Percentiles rank a stretch among this genome's conserved stretches.
These are phyloP conservation scores for Lactuca saligna DNA, from an alignment of 129 eudicot genomes.

Conservation along the genomic window DNA sequence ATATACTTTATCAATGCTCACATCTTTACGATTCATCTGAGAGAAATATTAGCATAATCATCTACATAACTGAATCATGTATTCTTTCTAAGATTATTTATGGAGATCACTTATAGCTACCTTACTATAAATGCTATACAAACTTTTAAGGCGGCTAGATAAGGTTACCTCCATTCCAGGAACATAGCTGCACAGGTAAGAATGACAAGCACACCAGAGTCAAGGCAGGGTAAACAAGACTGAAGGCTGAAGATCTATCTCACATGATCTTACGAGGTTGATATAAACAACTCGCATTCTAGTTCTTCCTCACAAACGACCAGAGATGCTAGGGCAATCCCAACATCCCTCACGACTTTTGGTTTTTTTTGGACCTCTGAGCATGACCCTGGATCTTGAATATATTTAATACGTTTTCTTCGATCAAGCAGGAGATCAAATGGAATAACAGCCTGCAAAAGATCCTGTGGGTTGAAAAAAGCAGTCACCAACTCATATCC, in stretches of 20 bases:
- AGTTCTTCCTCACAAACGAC: conserved; percentile 92
- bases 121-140: conserved; percentile 93
- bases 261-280: conserved; percentile 76
- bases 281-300: conserved; percentile 82
- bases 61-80: background rate
- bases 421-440: conserved; percentile 83
- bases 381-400: conserved; percentile 46
- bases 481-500: conserved; percentile 5
- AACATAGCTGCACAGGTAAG: conserved; percentile 65
- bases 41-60: conserved; percentile 5
- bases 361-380: conserved; percentile 57
- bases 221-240: conserved; percentile 25
- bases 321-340: conserved; percentile 79
- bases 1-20: conserved; percentile 69
- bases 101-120: conserved; percentile 23
- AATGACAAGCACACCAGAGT: conserved; percentile 20
- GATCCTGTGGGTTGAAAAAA: conserved; percentile 58
- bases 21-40: conserved; percentile 89
- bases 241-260: conserved; percentile 24
- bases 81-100: background rate
- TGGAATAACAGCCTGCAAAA: conserved; percentile 89
- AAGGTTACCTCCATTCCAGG: conserved; percentile 98
- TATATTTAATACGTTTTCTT: conserved; percentile 63
- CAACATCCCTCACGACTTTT: conserved; percentile 94
- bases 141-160: conserved; percentile 89